Conservation (phyloP, 805 yeast species). For the Candida schatavii region DNA sequence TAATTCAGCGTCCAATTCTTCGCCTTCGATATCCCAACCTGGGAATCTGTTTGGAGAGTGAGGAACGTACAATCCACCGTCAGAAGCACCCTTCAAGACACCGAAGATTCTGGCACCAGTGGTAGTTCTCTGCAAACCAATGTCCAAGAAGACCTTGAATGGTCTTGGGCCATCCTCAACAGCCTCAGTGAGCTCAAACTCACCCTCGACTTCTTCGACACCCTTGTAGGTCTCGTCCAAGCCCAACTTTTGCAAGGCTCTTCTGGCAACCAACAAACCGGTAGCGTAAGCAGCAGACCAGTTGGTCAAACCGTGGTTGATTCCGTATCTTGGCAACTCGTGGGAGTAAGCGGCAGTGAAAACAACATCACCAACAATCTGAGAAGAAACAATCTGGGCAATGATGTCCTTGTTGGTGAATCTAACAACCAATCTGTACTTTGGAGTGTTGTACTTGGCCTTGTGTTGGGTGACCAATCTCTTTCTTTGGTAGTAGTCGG, state of each 20-base stretch:
- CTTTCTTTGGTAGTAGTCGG: constrained; percentile 99
- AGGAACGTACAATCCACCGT: constrained; percentile 99
- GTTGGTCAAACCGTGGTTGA: constrained; percentile 98
- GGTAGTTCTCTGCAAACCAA: constrained; percentile 99
- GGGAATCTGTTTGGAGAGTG: constrained; percentile 99
- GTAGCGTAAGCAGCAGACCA: constrained; percentile 99
- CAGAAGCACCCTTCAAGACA: constrained; percentile 99
- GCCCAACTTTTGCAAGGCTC: constrained; percentile 96
- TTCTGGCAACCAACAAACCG: constrained; percentile 98
- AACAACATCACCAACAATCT: constrained; percentile 95
- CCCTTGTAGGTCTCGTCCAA: constrained; percentile 97
- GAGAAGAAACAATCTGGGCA: constrained; percentile 95
- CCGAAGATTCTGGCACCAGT: constrained; percentile 99
- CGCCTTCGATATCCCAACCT: constrained; percentile 98
- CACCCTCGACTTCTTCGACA: constrained; percentile 99
- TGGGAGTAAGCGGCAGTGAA: constrained; percentile 98
- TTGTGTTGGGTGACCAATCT: constrained; percentile 99
- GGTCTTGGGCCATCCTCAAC: constrained; percentile 99
- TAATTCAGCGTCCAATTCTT: constrained; percentile 96
- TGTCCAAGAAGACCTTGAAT: constrained; percentile 98
- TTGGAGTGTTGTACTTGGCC: constrained; percentile 99
- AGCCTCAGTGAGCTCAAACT: constrained; percentile 96
- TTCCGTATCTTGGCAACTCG: constrained; percentile 97
- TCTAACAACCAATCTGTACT: constrained; percentile 99
- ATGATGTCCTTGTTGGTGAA: constrained; percentile 99